Percentiles rank a stretch among this genome's conserved stretches.
These are phyloP conservation scores for Claviceps spartinae DNA, from an alignment of 2,329 filamentous ascomycete species.

Conservation along the genomic window DNA sequence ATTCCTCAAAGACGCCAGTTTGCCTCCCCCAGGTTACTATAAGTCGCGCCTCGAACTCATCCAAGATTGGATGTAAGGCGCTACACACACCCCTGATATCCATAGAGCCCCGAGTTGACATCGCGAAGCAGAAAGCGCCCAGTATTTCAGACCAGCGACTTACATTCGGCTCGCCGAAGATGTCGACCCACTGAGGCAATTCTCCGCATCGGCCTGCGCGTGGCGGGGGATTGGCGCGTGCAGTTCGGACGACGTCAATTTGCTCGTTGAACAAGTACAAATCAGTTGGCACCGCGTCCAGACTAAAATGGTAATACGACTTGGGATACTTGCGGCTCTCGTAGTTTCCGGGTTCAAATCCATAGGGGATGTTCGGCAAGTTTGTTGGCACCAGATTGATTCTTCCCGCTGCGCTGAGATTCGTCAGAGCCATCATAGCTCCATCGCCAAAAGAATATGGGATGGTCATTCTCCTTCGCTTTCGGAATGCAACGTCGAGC, in stretches of 20 bases:
- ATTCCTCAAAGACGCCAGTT: slow-evolving; percentile 35
- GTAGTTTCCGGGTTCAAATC: slow-evolving; percentile 59
- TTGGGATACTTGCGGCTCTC: slow-evolving; percentile 56
- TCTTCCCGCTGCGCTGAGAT: slow-evolving; percentile 46
- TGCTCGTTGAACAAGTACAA: slow-evolving; percentile 43
- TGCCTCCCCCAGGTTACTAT: slow-evolving; percentile 45
- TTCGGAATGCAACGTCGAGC: slow-evolving; percentile 42
- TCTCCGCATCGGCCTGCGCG: slow-evolving; percentile 28
- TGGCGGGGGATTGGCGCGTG: slow-evolving; percentile 27
- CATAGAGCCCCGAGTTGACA: slow-evolving; percentile 49
- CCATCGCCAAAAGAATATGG: slow-evolving; percentile 49
- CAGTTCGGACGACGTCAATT: slow-evolving; percentile 26
- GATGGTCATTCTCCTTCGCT: slow-evolving; percentile 28
- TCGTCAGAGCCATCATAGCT: slow-evolving; percentile 51
- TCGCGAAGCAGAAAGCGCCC: slow-evolving; percentile 45
- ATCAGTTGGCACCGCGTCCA: slow-evolving; percentile 50
- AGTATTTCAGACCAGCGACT: slow-evolving; percentile 52
- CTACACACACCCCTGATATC: slow-evolving; percentile 37
- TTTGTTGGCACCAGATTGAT: slow-evolving; percentile 40
- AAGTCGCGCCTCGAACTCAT: slow-evolving; percentile 47
- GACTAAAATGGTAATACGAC: slow-evolving; percentile 48
- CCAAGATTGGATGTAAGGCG: slow-evolving; percentile 43
- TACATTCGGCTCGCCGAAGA: slow-evolving; percentile 46
- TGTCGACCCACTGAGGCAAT: slow-evolving; percentile 60
- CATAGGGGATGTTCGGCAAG: slow-evolving; percentile 51